Evolutionary conservation across 1,284 basidiomycete genomes (phyloP), one percentile per base, ranked within the genome.

Genomic region (Cerioporus squamosus): DNA sequence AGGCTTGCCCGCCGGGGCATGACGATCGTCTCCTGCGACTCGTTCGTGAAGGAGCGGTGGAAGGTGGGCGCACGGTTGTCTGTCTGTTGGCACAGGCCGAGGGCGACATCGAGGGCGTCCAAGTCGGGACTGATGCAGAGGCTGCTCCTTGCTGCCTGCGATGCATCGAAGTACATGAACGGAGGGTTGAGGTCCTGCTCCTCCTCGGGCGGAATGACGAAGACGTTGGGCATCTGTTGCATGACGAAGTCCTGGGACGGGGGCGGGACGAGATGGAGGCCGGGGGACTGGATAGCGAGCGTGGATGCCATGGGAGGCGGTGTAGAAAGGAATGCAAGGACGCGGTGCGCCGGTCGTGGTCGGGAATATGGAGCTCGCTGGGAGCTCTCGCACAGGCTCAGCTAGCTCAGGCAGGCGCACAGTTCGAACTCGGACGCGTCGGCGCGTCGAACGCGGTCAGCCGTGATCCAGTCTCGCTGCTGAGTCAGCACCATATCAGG

Each of bases 141-240:
- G 55, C 61, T 63, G 15, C 63, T 53, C 52, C 67, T 62, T 56
- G 66, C 64, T 50, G 72, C 66, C 51, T 73, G 72, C 31, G 77
- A 75, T 12, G 87, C 86, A 68, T 90, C 81, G 68, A 88, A 89
- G 68, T 77, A 87, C 67, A 84, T 86, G 79, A 81, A 89, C 8
- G 87, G 79, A 8, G 84, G 84, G 12, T 74, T 79, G 18, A 75
- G 68, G 24, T 75, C 72, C 45, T 84, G 76, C 66, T 90, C 88
- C 70, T 90, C 88, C 67, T 86, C 88, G 26, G 88, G 88, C 12
- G 88, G 89, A 42, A 84, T 77, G 33, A 90, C 82, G 64, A 87
- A 85, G 55, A 90, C 85, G 63, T 84, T 80, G 14, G 86, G 88
- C 74, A 87, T 78, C 22, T 68, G 66, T 40, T 69, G 68, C 38